phyloP scores from a whole-genome alignment of 768 basidiomycete genomes.

The Brasilioporus rufonigricans region DNA sequence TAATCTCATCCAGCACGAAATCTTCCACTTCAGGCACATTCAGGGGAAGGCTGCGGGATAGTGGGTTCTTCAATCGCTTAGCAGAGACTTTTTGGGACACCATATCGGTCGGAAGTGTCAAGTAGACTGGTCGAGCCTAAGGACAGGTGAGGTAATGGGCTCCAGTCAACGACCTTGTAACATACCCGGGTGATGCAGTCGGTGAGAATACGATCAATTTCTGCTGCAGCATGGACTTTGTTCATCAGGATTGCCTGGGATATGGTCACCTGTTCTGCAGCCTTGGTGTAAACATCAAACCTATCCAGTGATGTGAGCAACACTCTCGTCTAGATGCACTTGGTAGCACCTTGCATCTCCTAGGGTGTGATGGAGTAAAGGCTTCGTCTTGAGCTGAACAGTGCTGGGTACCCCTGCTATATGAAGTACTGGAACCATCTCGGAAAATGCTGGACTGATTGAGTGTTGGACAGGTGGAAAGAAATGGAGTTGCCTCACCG shows the following conservation, averaged over 20 bases:
- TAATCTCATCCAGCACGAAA: constrained; percentile 73
- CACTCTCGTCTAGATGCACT: neutral
- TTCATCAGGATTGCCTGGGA: constrained; percentile 61
- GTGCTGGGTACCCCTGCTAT: constrained; percentile 83
- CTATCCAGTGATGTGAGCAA: constrained; percentile 32
- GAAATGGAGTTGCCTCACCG: constrained; percentile 36
- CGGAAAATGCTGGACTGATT: constrained; percentile 59
- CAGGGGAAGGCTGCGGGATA: constrained; percentile 45
- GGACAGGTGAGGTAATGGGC: neutral
- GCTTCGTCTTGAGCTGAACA: constrained; percentile 62
- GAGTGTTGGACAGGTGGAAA: neutral
- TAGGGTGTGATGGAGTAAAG: constrained; percentile 85
- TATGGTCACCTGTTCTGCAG: constrained; percentile 70
- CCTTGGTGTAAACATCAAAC: constrained; percentile 77
- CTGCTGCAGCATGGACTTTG: constrained; percentile 52
- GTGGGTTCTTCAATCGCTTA: constrained; percentile 57
- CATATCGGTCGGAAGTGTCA: constrained; percentile 84
- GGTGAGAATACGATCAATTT: constrained; percentile 78
- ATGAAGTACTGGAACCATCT: constrained; percentile 89
- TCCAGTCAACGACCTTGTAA: neutral
- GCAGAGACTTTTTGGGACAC: constrained; percentile 66
- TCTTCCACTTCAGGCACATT: constrained; percentile 60
- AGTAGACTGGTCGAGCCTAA: constrained; percentile 82
- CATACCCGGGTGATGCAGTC: constrained; percentile 60
- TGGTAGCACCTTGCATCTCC: constrained; percentile 66